These are phyloP conservation scores for Globisporangium heterothallicum DNA, from an alignment of 352 stramenopile genomes.

Conservation along the genomic window DNA sequence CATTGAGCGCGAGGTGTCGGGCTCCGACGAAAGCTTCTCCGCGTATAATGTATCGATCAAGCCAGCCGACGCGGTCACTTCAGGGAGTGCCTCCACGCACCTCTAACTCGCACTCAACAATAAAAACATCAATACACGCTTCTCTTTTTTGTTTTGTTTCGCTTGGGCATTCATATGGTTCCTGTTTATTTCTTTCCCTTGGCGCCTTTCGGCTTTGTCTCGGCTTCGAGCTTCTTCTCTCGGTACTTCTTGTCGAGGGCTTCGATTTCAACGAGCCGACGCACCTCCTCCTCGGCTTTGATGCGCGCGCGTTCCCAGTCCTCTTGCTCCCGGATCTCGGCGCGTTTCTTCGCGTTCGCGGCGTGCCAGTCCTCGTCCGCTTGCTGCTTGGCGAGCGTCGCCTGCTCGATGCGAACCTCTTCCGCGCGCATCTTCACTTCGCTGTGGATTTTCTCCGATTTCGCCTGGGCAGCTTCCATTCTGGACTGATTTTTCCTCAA, in stretches of 20 bases:
- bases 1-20: slow-evolving; percentile 56
- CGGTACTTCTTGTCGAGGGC: slow-evolving; percentile 52
- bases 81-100: slow-evolving; percentile 12
- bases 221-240: slow-evolving; percentile 24
- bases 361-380: slow-evolving; percentile 47
- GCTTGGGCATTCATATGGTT: not conserved
- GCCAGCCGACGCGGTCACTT: slow-evolving; percentile 5
- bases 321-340: slow-evolving; percentile 35
- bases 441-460: slow-evolving; percentile 14
- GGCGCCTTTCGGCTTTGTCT: slow-evolving; percentile 39
- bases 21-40: slow-evolving; percentile 59
- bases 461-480: slow-evolving; percentile 22
- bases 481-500: slow-evolving; percentile 40
- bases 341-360: slow-evolving; percentile 40
- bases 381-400: slow-evolving; percentile 28
- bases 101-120: slow-evolving; percentile 8
- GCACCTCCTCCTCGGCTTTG: slow-evolving; percentile 36
- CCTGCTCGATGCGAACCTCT: slow-evolving; percentile 25
- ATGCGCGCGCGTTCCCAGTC: slow-evolving; percentile 44
- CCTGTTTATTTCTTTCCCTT: slow-evolving; percentile 54
- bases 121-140: slow-evolving; percentile 13
- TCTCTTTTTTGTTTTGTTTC: not conserved
- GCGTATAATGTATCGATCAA: slow-evolving; percentile 82
- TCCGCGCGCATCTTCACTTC: slow-evolving; percentile 28
- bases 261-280: slow-evolving; percentile 43